These are phyloP conservation scores for Pulicaria dysenterica DNA, from an alignment of 129 eudicot species.

Conservation along the genomic window DNA sequence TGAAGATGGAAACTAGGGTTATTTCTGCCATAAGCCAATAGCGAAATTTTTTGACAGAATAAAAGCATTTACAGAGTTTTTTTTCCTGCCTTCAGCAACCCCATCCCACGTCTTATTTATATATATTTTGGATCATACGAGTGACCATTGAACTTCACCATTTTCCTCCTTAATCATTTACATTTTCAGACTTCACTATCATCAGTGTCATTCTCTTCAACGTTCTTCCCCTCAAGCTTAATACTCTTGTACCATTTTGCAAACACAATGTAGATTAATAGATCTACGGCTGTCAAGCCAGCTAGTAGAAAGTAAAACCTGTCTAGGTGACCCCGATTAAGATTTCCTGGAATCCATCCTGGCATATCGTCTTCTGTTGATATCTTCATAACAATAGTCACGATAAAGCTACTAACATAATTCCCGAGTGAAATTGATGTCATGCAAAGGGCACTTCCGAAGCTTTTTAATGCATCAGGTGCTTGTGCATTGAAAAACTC, in stretches of 20 bases:
- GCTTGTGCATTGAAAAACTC: constrained; percentile 98
- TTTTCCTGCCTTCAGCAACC: constrained; percentile 27
- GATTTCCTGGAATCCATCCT: constrained; percentile 93
- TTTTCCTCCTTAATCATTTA: background rate
- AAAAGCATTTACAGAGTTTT: constrained; percentile 26
- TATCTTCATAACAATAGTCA: constrained; percentile 78
- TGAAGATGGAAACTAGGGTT: constrained; percentile 27
- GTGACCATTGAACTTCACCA: constrained; percentile 12
- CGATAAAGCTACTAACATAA: constrained; percentile 83
- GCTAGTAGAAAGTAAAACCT: constrained; percentile 84
- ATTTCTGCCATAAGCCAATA: constrained; percentile 25
- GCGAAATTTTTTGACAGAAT: constrained; percentile 20
- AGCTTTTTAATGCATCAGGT: constrained; percentile 90
- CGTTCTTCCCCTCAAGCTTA: constrained; percentile 53
- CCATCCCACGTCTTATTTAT: constrained; percentile 41
- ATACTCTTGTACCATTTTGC: constrained; percentile 84
- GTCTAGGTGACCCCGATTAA: constrained; percentile 80
- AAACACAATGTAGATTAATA: constrained; percentile 61
- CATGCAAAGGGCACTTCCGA: constrained; percentile 97
- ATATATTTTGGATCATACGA: constrained; percentile 20
- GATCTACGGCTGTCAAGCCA: constrained; percentile 61
- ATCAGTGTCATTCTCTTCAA: constrained; percentile 38
- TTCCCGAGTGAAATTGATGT: constrained; percentile 94
- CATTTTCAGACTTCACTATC: constrained; percentile 44
- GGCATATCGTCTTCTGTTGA: constrained; percentile 77